Base-by-base conservation (phyloP, 1,284 basidiomycete species). In the Tranzscheliella williamsii region DNA sequence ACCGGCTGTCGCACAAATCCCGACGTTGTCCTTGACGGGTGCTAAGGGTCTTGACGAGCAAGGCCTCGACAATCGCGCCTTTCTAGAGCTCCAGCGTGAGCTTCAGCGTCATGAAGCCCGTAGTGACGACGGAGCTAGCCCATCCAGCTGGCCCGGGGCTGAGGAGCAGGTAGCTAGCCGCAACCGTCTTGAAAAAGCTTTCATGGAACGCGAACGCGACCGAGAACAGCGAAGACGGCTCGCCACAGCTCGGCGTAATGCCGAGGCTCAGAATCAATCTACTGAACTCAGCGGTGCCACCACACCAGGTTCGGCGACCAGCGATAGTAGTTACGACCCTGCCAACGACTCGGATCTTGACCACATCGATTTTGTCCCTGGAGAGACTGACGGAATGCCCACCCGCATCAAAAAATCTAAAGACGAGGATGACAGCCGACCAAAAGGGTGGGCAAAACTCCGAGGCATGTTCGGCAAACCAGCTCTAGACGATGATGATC, bases 341-440 rank as follows among this genome's bases (percentile, higher is more conserved):
- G 61, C 60, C 16, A 67, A 67, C 27, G 67, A 72, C 36, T 67
- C 68, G 13, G 70, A 74, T 20, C 58, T 77, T 18, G 71, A 63
- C n/a, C 61, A 76, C 39, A 52, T 76, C 26, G 73, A 76, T 24
- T 36, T 77, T 23, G 46, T 75, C n/a, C 57, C 70, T 9, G 75
- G 75, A 23, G 75, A 77, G 46, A 67, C 61, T 5, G 75, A 77
- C 27, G 75, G 75, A 17, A 73, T 77, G 73, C 75, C 75, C 0
- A 24, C 51, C 6, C 48, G 46, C 41, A 62, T 51, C 61, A 60
- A 43, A 30, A 65, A 52, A 34, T 29, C 31, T 18, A 55, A 46
- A 23, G 42, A 35, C 38, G 42, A 55, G 2, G 29, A 17, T 30
- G 18, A 8, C 9, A 6, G 44, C 15, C 55, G 57, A 23, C 62